phyloP scores from a whole-genome alignment of 2,329 filamentous ascomycete genomes.

The Fusarium setosum region DNA sequence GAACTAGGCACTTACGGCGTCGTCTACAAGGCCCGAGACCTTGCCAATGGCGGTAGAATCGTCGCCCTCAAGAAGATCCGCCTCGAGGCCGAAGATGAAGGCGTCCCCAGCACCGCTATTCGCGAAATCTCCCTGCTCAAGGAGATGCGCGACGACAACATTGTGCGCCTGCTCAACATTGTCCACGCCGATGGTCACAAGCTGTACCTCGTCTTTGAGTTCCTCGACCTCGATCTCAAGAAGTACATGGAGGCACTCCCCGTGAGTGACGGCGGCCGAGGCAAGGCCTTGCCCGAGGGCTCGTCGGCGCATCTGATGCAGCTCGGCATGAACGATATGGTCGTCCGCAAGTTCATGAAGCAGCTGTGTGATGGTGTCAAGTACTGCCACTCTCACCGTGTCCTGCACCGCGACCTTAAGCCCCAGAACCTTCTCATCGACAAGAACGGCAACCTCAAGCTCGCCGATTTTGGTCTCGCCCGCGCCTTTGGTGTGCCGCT shows the following conservation, averaged over 20 bases:
- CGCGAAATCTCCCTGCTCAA: conserved; percentile 95
- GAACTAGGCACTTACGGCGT: conserved; percentile 87
- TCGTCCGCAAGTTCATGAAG: conserved; percentile 94
- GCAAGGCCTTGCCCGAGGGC: conserved; percentile 86
- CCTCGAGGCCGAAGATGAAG: conserved; percentile 94
- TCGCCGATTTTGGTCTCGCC: conserved; percentile 90
- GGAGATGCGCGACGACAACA: conserved; percentile 93
- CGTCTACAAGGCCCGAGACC: conserved; percentile 93
- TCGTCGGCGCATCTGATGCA: conserved; percentile 71
- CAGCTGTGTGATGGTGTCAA: conserved; percentile 86
- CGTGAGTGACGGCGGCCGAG: conserved; percentile 84
- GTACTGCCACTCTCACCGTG: conserved; percentile 90
- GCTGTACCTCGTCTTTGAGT: conserved; percentile 93
- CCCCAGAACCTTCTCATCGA: conserved; percentile 92
- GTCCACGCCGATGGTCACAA: conserved; percentile 96
- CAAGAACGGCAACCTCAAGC: conserved; percentile 86
- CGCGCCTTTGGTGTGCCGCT: conserved; percentile 92
- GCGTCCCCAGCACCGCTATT: conserved; percentile 91
- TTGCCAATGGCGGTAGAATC: conserved; percentile 83
- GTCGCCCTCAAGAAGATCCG: conserved; percentile 96
- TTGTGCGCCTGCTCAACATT: conserved; percentile 89
- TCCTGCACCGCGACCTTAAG: conserved; percentile 90
- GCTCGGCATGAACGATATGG: conserved; percentile 79
- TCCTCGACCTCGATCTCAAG: conserved; percentile 90
- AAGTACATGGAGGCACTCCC: conserved; percentile 96